Conservation (phyloP, 371 early-diverging fungal species). For the Fennellomyces sp. region DNA sequence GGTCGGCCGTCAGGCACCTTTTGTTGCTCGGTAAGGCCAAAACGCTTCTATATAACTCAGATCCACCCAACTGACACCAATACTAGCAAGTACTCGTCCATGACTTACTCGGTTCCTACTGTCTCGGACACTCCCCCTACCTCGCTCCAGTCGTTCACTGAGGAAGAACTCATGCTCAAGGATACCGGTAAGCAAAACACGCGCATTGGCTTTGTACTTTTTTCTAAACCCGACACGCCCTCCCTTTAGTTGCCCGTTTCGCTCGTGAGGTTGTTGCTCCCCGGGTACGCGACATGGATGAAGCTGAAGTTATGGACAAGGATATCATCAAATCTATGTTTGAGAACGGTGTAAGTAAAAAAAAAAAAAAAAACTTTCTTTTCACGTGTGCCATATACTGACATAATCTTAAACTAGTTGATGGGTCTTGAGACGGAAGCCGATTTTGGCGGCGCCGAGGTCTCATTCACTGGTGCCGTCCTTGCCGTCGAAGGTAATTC, state of each 20-base stretch:
- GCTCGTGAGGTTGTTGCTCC: slow-evolving; percentile 85
- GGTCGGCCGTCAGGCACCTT: background rate
- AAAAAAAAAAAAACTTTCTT: no score
- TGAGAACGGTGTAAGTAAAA: slow-evolving; percentile 86
- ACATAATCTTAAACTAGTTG: slow-evolving; percentile 53
- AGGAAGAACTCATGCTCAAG: slow-evolving; percentile 81
- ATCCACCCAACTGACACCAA: background rate
- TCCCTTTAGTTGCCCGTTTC: slow-evolving; percentile 85
- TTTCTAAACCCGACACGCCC: no score
- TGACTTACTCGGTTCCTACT: slow-evolving; percentile 18
- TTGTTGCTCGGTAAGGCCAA: slow-evolving; percentile 2
- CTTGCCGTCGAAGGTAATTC: slow-evolving; percentile 80
- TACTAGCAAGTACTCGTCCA: slow-evolving; percentile 17
- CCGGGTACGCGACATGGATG: slow-evolving; percentile 92
- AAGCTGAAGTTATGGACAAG: slow-evolving; percentile 83
- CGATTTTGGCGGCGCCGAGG: slow-evolving; percentile 85
- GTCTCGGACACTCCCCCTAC: slow-evolving; percentile 38
- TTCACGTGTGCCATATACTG: background rate
- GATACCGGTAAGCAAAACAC: slow-evolving; percentile 63
- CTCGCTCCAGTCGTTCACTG: slow-evolving; percentile 79
- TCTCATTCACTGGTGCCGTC: slow-evolving; percentile 91
- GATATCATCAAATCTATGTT: slow-evolving; percentile 85
- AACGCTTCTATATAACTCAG: background rate
- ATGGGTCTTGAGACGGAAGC: slow-evolving; percentile 94
- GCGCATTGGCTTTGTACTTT: no score